Evolutionary conservation across 495 filamentous ascomycete genomes (phyloP), one percentile per base, ranked within the genome.

Genomic region (Neurospora pannonica): DNA sequence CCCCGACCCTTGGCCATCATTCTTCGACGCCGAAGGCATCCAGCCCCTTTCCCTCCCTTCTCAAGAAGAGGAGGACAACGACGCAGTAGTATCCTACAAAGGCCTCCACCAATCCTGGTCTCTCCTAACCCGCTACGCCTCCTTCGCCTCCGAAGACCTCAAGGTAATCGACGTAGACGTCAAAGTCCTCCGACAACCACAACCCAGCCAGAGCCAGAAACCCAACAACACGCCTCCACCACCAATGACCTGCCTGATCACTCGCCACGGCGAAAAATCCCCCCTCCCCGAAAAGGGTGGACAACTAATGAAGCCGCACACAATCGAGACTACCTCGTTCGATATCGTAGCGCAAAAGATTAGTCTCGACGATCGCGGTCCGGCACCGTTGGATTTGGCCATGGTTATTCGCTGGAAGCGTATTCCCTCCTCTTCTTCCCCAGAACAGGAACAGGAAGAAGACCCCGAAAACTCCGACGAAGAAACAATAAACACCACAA

Each of bases 81-180:
- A 77, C 15, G 40, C 71, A 19, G 72, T 36, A 40, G 72, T 73
- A 17, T 34, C 72, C 72, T 80, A 81, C 54, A 80, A 79, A 38
- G 96, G 96, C n/a, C 83, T 98, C 10, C 85, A 85, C 15, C 95
- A 97, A 79, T 88, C 85, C 76, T 98, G 94, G 94, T 89, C 85
- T 70, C 85, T 97, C 67, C 88, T 89, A 42, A 91, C 93, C 3
- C 87, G 80, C 62, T 98, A 77, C 72, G 89, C 89, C 46, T 95
- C 92, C 6, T 93, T 94, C 77, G 93, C 93, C 15, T 81, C 88
- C 7, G 91, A 95, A 71, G 85, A 89, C 13, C 83, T 99, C 11
- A 80, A 88, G 2, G 87, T 98, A 31, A 84, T 92, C 43, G 88
- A 89, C 69, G 82, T 93, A 70, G 85, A 88, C 42, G 74, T 94